Base-by-base conservation (phyloP, 345 rosid genomes). In the Bruguiera parviflora region DNA sequence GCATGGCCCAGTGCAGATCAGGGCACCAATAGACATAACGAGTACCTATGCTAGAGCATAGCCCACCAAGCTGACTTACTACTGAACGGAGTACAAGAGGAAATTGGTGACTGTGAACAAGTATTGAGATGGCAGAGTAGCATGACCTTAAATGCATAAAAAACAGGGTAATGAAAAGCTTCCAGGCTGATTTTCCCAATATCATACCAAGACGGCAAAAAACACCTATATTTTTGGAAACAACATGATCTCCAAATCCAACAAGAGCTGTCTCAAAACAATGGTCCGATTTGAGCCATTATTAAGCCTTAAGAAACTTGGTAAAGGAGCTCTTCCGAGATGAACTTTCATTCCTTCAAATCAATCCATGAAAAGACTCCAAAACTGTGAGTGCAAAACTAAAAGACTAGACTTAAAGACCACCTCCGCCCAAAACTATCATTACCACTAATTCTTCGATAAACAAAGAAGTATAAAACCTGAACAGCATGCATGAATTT, bases 121-220 rank as follows among this genome's bases (percentile, higher is more conserved):
- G 39, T 11, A 43, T 59, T 47, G 21, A 53, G 58, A 43, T 21
- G 20, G 11, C 4, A 33, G 29, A 70, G 66, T 39, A 55, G 33
- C 49, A 65, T 47, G 46, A 32, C 49, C 22, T 9, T 29, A 19
- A 53, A 32, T n/a, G 60, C 25, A 46, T 21, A 2, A 7, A 21
- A 55, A 21, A 22, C 25, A 55, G 3, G 21, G 46, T 3, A 39
- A 39, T 39, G 15, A 39, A 39, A 11, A 39, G 15, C 13, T 39
- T 39, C 10, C 9, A 10, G 15, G 46, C 46, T 39, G 46, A 10
- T 29, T 57, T 71, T 47, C 55, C 49, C 53, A 33, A 32, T 51
- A 62, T 49, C 71, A 81, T 57, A 61, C 61, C 58, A 74, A 81
- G 27, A 20, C 11, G 5, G 58, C 46, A 63, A 81, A 74, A 70